Percentiles rank a stretch among this genome's conserved stretches.
Conservation (phyloP, 164 flowering plant species). For the Pachysandra terminalis region DNA sequence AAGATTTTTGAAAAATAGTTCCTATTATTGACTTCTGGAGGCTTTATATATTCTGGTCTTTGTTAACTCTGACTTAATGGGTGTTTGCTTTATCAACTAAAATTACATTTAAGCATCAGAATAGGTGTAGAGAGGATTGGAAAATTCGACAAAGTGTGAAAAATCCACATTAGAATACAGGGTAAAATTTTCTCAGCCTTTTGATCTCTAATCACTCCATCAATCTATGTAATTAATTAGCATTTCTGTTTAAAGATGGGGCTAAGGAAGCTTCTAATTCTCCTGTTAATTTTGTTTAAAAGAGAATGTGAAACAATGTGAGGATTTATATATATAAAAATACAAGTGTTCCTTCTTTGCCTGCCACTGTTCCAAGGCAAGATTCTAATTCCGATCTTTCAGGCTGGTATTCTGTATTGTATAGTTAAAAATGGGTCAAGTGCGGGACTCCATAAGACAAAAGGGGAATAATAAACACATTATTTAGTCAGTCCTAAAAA, state of each 20-base stretch:
- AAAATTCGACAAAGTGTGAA: too few species aligned
- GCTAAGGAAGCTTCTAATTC: conserved; percentile 4
- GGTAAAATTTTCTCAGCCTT: not conserved
- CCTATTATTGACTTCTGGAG: too few species aligned
- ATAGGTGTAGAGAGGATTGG: too few species aligned
- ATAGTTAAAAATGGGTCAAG: not conserved
- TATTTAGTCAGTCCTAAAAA: not conserved
- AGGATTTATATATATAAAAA: not conserved
- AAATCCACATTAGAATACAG: not conserved
- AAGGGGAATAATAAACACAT: not conserved
- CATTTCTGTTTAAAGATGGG: not conserved
- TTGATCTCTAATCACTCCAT: not conserved
- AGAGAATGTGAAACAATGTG: not conserved
- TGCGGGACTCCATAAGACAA: not conserved
- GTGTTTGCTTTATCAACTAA: too few species aligned
- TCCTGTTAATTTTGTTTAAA: conserved; percentile 1
- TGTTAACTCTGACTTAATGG: too few species aligned
- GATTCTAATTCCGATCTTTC: not conserved
- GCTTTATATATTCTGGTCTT: too few species aligned
- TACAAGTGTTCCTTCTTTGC: not conserved
- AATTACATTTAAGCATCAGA: too few species aligned
- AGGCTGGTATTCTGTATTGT: not conserved
- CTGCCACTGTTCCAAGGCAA: not conserved
- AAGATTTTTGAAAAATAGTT: too few species aligned
- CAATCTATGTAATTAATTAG: too few species aligned